Percentiles rank a stretch among this genome's conserved stretches.
phyloP scores from a whole-genome alignment of 2,329 filamentous ascomycete genomes.

The Neonectria ditissima region DNA sequence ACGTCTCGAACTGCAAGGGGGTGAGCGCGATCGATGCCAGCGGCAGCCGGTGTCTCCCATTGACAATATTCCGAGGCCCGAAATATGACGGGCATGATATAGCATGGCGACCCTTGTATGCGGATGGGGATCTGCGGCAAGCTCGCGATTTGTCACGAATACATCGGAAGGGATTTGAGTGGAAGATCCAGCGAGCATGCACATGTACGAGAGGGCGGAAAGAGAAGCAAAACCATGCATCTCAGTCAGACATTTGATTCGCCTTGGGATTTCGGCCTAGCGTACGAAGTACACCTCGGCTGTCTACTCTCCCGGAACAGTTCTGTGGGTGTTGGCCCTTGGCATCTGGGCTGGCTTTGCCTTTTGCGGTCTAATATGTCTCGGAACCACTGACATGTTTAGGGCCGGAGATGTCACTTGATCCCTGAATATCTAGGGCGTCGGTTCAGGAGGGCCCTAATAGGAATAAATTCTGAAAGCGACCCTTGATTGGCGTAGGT shows the following conservation, averaged over 20 bases:
- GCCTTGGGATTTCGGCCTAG: background rate
- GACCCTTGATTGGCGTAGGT: background rate
- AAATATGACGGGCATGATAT: slow-evolving; percentile 11
- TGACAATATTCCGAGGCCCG: slow-evolving; percentile 6
- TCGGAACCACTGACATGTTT: background rate
- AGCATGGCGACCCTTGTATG: background rate
- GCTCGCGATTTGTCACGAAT: background rate
- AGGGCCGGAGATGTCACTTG: background rate
- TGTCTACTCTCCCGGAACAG: background rate
- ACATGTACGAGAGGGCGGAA: background rate
- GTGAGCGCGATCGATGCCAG: background rate
- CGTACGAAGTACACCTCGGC: background rate
- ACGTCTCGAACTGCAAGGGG: background rate
- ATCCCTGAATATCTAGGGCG: background rate
- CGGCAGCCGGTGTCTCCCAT: slow-evolving; percentile 1
- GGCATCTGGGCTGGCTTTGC: background rate
- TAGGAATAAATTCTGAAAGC: background rate
- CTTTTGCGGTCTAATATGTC: background rate
- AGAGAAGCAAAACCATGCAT: too few species aligned
- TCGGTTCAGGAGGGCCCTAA: background rate
- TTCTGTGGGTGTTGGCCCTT: background rate
- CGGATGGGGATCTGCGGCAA: background rate
- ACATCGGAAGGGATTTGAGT: background rate
- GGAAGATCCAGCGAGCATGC: background rate
- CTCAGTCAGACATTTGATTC: background rate